A percentile compares a stretch with the other conserved stretches of the same genome.
Conservation (phyloP, 2,329 filamentous ascomycete species). For the Blastomyces parvus region DNA sequence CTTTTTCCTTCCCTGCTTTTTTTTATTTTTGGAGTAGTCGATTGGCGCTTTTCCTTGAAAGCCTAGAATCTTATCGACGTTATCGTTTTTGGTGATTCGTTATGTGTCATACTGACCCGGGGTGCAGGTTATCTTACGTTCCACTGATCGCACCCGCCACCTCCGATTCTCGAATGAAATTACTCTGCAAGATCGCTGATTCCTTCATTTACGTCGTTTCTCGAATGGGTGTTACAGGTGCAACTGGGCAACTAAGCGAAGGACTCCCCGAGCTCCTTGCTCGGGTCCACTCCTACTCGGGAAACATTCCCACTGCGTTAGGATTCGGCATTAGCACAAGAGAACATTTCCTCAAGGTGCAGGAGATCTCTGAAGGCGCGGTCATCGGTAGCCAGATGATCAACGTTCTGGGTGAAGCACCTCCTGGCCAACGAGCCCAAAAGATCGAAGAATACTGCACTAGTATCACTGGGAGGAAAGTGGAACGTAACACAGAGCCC, state of each 20-base stretch:
- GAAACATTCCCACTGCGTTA: slow-evolving; percentile 80
- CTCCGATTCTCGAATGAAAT: slow-evolving; percentile 84
- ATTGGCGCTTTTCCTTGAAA: neutral
- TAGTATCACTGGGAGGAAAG: slow-evolving; percentile 53
- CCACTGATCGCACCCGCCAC: slow-evolving; percentile 94
- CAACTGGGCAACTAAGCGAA: slow-evolving; percentile 69
- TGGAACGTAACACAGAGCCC: slow-evolving; percentile 36
- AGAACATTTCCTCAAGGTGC: slow-evolving; percentile 83
- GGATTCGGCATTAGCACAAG: slow-evolving; percentile 94
- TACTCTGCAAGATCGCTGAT: slow-evolving; percentile 92
- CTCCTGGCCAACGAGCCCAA: slow-evolving; percentile 55
- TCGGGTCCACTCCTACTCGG: slow-evolving; percentile 85
- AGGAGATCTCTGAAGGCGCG: slow-evolving; percentile 78
- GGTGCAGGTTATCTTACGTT: slow-evolving; percentile 71
- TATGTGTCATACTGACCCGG: neutral
- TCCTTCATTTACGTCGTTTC: slow-evolving; percentile 99
- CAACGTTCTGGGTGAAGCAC: slow-evolving; percentile 62
- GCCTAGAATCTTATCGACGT: neutral
- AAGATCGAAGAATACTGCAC: slow-evolving; percentile 81
- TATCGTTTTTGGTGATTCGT: slow-evolving; percentile 1
- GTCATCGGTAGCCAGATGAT: slow-evolving; percentile 96
- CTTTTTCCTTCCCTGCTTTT: neutral
- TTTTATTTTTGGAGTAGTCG: neutral
- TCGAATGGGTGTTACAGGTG: slow-evolving; percentile 91
- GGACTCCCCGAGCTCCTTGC: slow-evolving; percentile 72